Evolutionary conservation across 805 yeast species (phyloP).

Genomic region (Yarrowia divulgata): DNA sequence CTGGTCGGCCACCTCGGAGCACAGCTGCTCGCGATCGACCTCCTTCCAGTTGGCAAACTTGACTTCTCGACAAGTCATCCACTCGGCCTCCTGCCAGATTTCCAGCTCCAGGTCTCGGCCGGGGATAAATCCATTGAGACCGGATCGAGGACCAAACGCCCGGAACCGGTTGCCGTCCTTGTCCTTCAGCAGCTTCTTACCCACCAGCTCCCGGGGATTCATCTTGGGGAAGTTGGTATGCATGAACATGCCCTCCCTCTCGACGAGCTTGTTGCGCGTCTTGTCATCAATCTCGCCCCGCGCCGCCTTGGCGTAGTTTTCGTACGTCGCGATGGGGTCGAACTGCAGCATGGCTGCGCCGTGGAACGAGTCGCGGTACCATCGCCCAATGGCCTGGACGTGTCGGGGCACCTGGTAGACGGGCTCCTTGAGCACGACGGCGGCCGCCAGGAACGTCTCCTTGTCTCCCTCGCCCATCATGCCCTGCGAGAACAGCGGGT

Average conservation of each 20-base stretch:
- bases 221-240: conserved; percentile 74
- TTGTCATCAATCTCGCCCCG: conserved; percentile 14
- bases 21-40: conserved; percentile 28
- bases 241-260: conserved; percentile 55
- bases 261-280: conserved; percentile 29
- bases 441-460: conserved; percentile 77
- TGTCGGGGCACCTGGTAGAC: conserved; percentile 60
- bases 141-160: conserved; percentile 59
- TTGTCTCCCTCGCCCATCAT: conserved; percentile 83
- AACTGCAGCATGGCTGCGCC: conserved; percentile 83
- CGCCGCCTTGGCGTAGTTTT: conserved; percentile 19
- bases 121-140: conserved; percentile 34
- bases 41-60: conserved; percentile 42
- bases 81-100: conserved; percentile 43
- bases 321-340: conserved; percentile 69
- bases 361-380: conserved; percentile 53
- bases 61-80: conserved; percentile 44
- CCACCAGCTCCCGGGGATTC: conserved; percentile 61
- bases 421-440: conserved; percentile 64
- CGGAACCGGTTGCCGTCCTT: conserved; percentile 60
- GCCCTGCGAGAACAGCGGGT: conserved; percentile 66
- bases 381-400: conserved; percentile 53
- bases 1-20: conserved; percentile 37
- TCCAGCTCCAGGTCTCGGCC: conserved; percentile 43
- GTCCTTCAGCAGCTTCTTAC: conserved; percentile 54